A percentile compares a stretch with the other conserved stretches of the same genome.
phyloP scores from a whole-genome alignment of 1,284 basidiomycete species.

The Tilletia horrida region DNA sequence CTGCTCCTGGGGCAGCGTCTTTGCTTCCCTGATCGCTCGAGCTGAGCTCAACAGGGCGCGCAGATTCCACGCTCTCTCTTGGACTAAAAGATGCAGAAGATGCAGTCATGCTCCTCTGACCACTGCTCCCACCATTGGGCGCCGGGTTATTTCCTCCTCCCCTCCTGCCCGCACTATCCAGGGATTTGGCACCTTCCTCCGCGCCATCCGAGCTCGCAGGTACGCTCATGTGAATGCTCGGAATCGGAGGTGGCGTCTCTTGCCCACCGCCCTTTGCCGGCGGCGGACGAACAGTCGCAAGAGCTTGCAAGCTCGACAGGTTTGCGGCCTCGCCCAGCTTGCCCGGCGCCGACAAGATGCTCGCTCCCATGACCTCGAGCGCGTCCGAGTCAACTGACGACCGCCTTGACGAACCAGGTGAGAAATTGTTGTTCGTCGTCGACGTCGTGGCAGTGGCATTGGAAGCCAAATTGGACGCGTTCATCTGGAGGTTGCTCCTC shows the following conservation, averaged over 20 bases:
- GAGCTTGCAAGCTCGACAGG: neutral
- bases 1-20: too few relatives aligned
- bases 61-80: constrained; percentile 1
- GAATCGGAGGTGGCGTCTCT: neutral
- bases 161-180: too few relatives aligned
- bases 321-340: neutral
- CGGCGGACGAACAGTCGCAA: neutral
- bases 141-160: too few relatives aligned
- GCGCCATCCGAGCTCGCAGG: neutral
- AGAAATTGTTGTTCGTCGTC: neutral
- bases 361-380: constrained; percentile 12
- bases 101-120: neutral
- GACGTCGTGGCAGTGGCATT: too few relatives aligned
- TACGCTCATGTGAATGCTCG: constrained; percentile 1
- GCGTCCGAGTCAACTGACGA: constrained; percentile 2
- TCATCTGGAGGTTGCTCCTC: constrained; percentile 15
- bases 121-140: neutral
- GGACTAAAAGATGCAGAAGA: neutral
- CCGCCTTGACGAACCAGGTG: neutral
- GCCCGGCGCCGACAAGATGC: constrained; percentile 15
- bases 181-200: neutral
- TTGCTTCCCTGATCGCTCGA: too few relatives aligned
- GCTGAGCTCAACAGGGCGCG: neutral
- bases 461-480: neutral
- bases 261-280: too few relatives aligned